phyloP scores from a whole-genome alignment of 192 early-diverging fungal genomes.

The Mortierella claussenii region DNA sequence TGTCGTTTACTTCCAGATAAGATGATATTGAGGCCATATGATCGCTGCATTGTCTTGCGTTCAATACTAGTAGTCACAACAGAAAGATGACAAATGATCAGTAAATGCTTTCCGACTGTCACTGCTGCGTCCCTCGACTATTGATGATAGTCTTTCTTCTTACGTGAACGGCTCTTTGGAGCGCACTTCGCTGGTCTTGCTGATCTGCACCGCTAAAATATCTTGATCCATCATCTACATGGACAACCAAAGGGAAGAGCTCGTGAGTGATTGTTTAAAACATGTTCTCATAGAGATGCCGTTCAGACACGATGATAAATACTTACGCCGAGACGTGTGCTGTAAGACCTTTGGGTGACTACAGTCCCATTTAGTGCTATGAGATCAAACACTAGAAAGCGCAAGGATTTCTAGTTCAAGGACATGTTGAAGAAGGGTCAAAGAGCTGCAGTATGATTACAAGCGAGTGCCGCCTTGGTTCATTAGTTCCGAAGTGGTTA shows the following conservation, averaged over 20 bases:
- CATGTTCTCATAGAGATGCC: too few species aligned
- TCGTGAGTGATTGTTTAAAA: too few species aligned
- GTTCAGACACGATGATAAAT: too few species aligned
- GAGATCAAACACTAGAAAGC: constrained; percentile 72
- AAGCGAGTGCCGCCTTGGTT: too few species aligned
- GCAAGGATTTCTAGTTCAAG: constrained; percentile 56
- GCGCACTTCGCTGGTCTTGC: constrained; percentile 51
- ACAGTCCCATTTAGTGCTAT: constrained; percentile 68
- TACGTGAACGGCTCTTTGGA: constrained; percentile 71
- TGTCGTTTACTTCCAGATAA: constrained; percentile 72
- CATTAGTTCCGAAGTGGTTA: not conserved
- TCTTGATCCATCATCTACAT: constrained; percentile 70
- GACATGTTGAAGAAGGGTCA: too few species aligned
- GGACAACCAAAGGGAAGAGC: not conserved
- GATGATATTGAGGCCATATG: constrained; percentile 65
- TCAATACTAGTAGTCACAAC: constrained; percentile 69
- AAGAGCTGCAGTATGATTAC: too few species aligned
- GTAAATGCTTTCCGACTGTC: too few species aligned
- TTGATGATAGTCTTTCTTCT: too few species aligned
- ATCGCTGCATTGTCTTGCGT: constrained; percentile 67
- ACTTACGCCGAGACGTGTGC: constrained; percentile 74
- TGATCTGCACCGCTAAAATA: constrained; percentile 62
- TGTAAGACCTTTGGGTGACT: constrained; percentile 70
- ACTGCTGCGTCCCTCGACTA: too few species aligned
- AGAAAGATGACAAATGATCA: too few species aligned